phyloP scores from a whole-genome alignment of 2,329 filamentous ascomycete genomes.

The Paramyrothecium roridum region DNA sequence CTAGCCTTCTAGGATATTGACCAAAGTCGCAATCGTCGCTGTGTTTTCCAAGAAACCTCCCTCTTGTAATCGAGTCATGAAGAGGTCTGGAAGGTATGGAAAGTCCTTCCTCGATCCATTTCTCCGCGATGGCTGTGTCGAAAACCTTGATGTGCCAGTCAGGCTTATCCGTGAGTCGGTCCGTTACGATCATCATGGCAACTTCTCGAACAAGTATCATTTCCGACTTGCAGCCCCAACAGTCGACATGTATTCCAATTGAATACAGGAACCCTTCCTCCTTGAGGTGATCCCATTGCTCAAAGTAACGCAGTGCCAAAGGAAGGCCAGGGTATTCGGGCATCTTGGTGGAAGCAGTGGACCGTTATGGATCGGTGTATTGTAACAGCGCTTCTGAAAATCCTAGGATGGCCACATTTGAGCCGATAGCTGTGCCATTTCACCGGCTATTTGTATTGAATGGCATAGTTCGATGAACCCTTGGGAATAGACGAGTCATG shows the following conservation, averaged over 20 bases:
- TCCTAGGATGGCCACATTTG: too few species aligned
- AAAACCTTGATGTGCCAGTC: conserved; percentile 19
- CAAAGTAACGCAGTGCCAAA: not conserved
- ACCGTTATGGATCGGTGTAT: too few species aligned
- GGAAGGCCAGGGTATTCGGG: not conserved
- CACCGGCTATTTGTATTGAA: too few species aligned
- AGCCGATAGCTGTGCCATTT: too few species aligned
- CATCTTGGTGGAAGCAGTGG: too few species aligned
- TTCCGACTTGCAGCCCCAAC: not conserved
- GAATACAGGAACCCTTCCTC: not conserved
- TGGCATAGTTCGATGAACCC: too few species aligned
- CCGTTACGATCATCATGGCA: conserved; percentile 22
- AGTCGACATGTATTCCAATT: not conserved
- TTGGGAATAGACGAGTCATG: too few species aligned
- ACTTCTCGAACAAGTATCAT: conserved; percentile 12
- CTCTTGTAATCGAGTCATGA: not conserved
- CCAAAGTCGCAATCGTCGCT: not conserved
- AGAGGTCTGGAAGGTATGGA: not conserved
- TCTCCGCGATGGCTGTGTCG: conserved; percentile 2
- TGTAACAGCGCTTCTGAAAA: too few species aligned
- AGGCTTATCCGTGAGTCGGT: conserved; percentile 20
- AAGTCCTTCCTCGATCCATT: not conserved
- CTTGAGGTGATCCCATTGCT: not conserved
- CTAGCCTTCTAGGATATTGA: not conserved
- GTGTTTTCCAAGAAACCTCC: not conserved